Evolutionary conservation across 1,284 basidiomycete species (phyloP).

Genomic region (Takashimella tepidaria): DNA sequence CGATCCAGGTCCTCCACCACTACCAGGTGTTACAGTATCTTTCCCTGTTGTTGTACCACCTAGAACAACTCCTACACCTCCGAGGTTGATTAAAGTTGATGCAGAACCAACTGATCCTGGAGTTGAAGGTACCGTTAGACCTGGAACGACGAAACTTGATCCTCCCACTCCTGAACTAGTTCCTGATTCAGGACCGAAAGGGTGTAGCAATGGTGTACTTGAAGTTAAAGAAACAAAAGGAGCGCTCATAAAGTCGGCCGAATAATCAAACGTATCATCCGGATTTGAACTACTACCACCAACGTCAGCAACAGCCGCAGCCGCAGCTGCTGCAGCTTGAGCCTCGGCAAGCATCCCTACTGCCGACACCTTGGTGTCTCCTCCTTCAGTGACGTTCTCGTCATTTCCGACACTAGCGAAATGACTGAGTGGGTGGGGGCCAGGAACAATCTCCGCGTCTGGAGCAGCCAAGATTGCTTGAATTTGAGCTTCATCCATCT

Average conservation of each 20-base stretch:
- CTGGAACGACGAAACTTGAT: neutral
- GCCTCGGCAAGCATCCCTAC: no score
- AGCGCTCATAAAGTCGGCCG: neutral
- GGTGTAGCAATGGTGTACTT: neutral
- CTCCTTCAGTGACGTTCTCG: neutral
- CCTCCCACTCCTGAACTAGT: neutral
- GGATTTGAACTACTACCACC: neutral
- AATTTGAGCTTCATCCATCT: neutral
- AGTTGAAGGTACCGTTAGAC: no score
- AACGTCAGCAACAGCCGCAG: neutral
- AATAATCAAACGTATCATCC: neutral
- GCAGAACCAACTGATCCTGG: neutral
- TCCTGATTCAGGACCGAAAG: neutral
- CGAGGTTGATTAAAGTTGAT: neutral
- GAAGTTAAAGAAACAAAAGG: neutral
- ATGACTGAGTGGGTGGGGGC: neutral
- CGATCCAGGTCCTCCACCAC: slow-evolving; percentile 17
- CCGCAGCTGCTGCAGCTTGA: no score
- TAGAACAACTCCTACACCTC: neutral
- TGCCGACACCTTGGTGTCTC: no score
- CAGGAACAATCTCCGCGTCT: neutral
- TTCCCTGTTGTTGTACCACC: no score
- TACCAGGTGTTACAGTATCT: neutral
- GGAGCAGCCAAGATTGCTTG: neutral
- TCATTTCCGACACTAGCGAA: neutral